Evolutionary conservation across 495 filamentous ascomycete species (phyloP).

Genomic region (Trichodelitschia bisporula): DNA sequence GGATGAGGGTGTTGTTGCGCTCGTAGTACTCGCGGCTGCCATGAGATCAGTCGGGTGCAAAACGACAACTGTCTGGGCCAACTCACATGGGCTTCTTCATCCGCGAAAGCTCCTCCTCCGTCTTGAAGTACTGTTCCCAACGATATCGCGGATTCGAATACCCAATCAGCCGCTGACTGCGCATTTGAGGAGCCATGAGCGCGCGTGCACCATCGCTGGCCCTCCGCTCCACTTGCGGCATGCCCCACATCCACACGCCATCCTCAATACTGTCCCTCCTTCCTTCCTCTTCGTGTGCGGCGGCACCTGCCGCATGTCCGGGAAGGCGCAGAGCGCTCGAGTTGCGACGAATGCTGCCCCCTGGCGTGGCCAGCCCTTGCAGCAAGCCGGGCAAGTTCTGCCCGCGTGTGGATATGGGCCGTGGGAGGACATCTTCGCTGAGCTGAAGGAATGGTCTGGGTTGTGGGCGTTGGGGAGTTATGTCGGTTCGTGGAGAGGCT

Average conservation of each 20-base stretch:
- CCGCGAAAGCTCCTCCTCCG: slow-evolving; percentile 31
- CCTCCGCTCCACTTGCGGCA: slow-evolving; percentile 9
- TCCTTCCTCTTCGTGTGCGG: slow-evolving; percentile 1
- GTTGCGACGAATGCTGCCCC: neutral
- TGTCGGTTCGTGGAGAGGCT: no score
- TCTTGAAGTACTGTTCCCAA: slow-evolving; percentile 55
- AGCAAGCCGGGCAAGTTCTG: slow-evolving; percentile 13
- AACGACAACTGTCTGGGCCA: slow-evolving; percentile 1
- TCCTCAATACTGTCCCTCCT: slow-evolving; percentile 2
- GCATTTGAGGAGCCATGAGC: slow-evolving; percentile 43
- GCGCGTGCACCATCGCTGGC: slow-evolving; percentile 17
- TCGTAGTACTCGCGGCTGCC: slow-evolving; percentile 62
- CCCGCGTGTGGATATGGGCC: slow-evolving; percentile 15
- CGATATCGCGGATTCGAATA: slow-evolving; percentile 49
- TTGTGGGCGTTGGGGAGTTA: no score
- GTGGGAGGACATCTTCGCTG: no score
- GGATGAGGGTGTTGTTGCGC: slow-evolving; percentile 56
- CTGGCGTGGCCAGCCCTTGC: neutral
- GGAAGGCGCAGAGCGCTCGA: neutral
- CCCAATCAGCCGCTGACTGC: slow-evolving; percentile 54
- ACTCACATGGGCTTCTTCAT: slow-evolving; percentile 40
- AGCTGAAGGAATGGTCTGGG: no score
- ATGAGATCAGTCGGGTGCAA: slow-evolving; percentile 3
- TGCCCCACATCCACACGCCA: slow-evolving; percentile 2
- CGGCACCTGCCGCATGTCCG: neutral